Percentiles rank a stretch among this genome's conserved stretches.
Evolutionary conservation across 2,329 filamentous ascomycete genomes (phyloP).

Genomic region (Colletotrichum endophyticum): DNA sequence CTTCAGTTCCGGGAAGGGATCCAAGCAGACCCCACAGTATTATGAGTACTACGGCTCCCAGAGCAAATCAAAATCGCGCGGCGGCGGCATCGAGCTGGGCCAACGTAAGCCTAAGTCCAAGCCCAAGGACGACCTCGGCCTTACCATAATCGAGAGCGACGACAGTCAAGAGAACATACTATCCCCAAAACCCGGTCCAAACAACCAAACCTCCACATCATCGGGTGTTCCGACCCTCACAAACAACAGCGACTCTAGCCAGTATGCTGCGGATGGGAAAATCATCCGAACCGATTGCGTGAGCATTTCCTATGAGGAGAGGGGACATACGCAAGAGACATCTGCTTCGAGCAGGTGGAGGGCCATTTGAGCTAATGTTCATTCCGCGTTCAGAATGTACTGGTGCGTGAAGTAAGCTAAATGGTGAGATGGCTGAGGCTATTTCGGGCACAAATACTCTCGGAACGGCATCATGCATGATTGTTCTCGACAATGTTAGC

Average conservation of each 20-base stretch:
- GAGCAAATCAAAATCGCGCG: background rate
- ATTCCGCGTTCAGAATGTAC: background rate
- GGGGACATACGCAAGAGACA: background rate
- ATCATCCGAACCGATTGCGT: background rate
- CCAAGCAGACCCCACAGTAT: background rate
- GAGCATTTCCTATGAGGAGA: background rate
- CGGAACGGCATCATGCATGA: background rate
- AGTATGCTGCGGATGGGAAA: background rate
- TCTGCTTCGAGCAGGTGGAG: background rate
- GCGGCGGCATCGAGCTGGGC: background rate
- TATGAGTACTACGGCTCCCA: background rate
- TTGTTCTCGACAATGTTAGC: background rate
- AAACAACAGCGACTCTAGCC: background rate
- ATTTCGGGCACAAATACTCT: background rate
- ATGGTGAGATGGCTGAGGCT: background rate
- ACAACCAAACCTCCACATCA: background rate
- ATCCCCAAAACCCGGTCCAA: background rate
- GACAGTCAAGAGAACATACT: constrained; percentile 20
- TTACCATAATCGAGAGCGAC: constrained; percentile 9
- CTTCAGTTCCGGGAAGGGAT: background rate
- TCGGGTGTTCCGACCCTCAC: background rate
- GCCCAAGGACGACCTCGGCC: constrained; percentile 6
- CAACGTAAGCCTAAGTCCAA: background rate
- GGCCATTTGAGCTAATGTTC: background rate
- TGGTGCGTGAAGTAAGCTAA: background rate